Evolutionary conservation across 2,329 filamentous ascomycete genomes (phyloP).

Genomic region (Arthrobotrys megalospora): DNA sequence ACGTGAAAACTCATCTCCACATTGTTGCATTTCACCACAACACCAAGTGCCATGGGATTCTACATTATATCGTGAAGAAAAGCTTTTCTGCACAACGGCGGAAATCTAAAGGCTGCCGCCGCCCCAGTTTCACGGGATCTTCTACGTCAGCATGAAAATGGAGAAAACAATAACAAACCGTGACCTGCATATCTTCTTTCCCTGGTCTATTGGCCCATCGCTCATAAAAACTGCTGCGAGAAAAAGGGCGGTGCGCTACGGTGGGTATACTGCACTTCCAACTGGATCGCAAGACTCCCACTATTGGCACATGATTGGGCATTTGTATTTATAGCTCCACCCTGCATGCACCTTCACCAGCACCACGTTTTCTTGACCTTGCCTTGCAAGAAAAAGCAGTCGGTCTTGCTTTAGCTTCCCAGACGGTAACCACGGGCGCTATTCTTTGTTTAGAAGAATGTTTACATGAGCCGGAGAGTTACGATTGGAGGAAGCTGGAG

Average conservation of each 20-base stretch:
- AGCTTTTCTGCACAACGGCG: constrained; percentile 24
- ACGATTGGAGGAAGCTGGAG: constrained; percentile 25
- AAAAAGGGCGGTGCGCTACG: constrained; percentile 33
- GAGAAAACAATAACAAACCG: constrained; percentile 15
- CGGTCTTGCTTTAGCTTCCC: constrained; percentile 51
- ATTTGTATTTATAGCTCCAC: constrained; percentile 60
- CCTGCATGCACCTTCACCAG: constrained; percentile 55
- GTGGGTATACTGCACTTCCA: constrained; percentile 48
- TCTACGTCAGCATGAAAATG: constrained; percentile 43
- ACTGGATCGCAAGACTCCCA: constrained; percentile 51
- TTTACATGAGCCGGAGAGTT: constrained; percentile 35
- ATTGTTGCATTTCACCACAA: constrained; percentile 51
- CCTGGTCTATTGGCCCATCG: constrained; percentile 33
- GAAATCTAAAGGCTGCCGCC: constrained; percentile 24
- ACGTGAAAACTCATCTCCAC: constrained; percentile 31
- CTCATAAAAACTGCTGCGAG: constrained; percentile 31
- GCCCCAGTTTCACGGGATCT: constrained; percentile 49
- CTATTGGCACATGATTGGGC: constrained; percentile 54
- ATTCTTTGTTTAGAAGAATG: constrained; percentile 58
- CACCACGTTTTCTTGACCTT: constrained; percentile 57
- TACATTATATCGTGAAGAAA: constrained; percentile 10
- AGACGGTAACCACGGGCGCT: constrained; percentile 48
- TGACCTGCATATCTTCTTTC: constrained; percentile 44
- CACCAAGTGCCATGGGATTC: constrained; percentile 24
- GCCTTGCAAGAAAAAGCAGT: constrained; percentile 35